Percentiles rank a stretch among this genome's conserved stretches.
Evolutionary conservation across 2,329 filamentous ascomycete species (phyloP).

Genomic region (Cladosporium cucumerinum): DNA sequence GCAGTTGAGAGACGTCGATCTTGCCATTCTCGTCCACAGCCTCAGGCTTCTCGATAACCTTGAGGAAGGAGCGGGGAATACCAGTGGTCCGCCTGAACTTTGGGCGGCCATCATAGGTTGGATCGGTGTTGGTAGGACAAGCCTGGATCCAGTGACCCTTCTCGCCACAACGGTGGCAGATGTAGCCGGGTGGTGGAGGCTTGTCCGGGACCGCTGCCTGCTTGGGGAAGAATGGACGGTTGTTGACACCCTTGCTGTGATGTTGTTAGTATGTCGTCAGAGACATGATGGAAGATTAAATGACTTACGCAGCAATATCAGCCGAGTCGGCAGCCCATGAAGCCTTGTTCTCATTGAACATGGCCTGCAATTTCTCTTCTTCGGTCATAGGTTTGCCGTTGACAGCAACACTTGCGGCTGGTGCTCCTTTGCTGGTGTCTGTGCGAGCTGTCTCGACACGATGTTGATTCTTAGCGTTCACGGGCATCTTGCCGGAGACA

Average conservation of each 20-base stretch:
- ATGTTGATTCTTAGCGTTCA: slow-evolving; percentile 76
- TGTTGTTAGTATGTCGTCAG: slow-evolving; percentile 18
- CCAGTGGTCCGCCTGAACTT: slow-evolving; percentile 95
- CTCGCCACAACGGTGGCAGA: slow-evolving; percentile 93
- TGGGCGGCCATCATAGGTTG: slow-evolving; percentile 88
- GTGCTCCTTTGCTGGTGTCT: slow-evolving; percentile 38
- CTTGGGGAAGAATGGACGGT: slow-evolving; percentile 45
- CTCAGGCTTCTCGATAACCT: slow-evolving; percentile 88
- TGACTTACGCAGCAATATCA: slow-evolving; percentile 62
- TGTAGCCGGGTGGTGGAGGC: slow-evolving; percentile 87
- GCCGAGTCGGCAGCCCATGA: slow-evolving; percentile 93
- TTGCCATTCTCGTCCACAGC: slow-evolving; percentile 70
- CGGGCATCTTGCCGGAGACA: slow-evolving; percentile 92
- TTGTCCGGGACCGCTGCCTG: slow-evolving; percentile 80
- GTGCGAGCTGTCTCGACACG: slow-evolving; percentile 62
- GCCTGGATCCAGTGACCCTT: slow-evolving; percentile 98
- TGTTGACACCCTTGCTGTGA: slow-evolving; percentile 16
- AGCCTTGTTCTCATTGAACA: slow-evolving; percentile 84
- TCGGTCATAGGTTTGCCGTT: slow-evolving; percentile 82
- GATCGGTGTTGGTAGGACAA: slow-evolving; percentile 97
- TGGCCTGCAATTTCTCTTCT: slow-evolving; percentile 87
- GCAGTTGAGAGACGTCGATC: slow-evolving; percentile 75
- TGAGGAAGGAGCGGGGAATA: slow-evolving; percentile 91
- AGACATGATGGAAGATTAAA: not conserved
- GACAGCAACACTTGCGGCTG: slow-evolving; percentile 55